Conservation (phyloP, 1,139 yeast genomes). For the Arxiozyma telluris region DNA sequence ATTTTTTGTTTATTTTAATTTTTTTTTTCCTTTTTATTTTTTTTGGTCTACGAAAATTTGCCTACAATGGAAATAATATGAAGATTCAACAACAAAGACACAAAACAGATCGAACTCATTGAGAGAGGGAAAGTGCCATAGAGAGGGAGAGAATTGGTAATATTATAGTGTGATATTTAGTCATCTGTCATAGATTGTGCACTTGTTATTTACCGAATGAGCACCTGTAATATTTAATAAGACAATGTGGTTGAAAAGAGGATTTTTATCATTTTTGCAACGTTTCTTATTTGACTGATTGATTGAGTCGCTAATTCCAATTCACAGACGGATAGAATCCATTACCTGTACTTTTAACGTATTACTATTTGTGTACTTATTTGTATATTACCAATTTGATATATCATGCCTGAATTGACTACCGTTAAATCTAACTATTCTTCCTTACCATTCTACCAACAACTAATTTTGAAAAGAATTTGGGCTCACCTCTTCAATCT, state of each 20-base stretch:
- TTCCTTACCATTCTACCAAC: slow-evolving; percentile 48
- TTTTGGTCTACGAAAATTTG: neutral
- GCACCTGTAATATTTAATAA: no score
- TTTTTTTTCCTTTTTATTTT: neutral
- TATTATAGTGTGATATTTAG: no score
- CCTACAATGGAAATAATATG: neutral
- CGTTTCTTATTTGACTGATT: neutral
- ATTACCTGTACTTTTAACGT: neutral
- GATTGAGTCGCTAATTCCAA: neutral
- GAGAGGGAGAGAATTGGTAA: neutral
- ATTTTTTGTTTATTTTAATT: neutral
- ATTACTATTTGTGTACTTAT: neutral
- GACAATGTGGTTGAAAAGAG: neutral
- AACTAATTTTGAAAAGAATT: slow-evolving; percentile 58
- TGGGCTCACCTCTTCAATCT: slow-evolving; percentile 61
- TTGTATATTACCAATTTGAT: no score
- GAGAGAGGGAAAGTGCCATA: no score
- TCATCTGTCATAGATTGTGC: neutral
- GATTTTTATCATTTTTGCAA: neutral
- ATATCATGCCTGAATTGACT: neutral
- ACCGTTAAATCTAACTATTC: slow-evolving; percentile 5
- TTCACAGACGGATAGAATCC: neutral
- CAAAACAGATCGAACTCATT: neutral
- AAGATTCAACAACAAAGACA: neutral
- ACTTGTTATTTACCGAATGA: no score